A percentile compares a stretch with the other conserved stretches of the same genome.
Conservation (phyloP, 345 rosid genomes). For the Anacardium occidentale region DNA sequence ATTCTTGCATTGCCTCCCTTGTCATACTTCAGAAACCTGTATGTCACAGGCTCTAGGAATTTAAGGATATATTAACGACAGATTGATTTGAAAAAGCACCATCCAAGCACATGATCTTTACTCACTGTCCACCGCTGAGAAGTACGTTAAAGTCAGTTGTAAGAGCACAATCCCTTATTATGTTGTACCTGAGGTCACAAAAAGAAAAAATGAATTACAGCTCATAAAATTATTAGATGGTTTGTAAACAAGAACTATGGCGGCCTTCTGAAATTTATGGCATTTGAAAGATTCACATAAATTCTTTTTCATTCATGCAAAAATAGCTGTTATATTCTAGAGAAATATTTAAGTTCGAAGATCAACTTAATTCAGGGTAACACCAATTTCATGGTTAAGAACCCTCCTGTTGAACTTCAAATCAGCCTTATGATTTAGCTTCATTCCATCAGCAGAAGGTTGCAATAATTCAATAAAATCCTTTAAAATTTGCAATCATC, state of each 20-base stretch:
- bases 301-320: neutral
- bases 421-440: constrained; percentile 19
- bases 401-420: constrained; percentile 15
- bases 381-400: constrained; percentile 38
- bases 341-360: neutral
- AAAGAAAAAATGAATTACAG: no score
- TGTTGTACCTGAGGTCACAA: no score
- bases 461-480: neutral
- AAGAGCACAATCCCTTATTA: no score
- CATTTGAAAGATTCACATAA: neutral
- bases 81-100: neutral
- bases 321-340: neutral
- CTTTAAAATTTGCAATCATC: no score
- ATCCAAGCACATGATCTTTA: neutral
- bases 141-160: no score
- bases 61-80: no score
- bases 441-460: constrained; percentile 17
- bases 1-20: constrained; percentile 45
- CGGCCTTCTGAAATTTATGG: no score
- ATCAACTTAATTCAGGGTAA: constrained; percentile 28
- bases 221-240: no score
- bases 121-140: no score
- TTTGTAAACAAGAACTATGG: no score
- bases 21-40: constrained; percentile 35
- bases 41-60: no score